These are phyloP conservation scores for Chlorella variabilis DNA, from an alignment of 163 green algal species.

Conservation along the genomic window DNA sequence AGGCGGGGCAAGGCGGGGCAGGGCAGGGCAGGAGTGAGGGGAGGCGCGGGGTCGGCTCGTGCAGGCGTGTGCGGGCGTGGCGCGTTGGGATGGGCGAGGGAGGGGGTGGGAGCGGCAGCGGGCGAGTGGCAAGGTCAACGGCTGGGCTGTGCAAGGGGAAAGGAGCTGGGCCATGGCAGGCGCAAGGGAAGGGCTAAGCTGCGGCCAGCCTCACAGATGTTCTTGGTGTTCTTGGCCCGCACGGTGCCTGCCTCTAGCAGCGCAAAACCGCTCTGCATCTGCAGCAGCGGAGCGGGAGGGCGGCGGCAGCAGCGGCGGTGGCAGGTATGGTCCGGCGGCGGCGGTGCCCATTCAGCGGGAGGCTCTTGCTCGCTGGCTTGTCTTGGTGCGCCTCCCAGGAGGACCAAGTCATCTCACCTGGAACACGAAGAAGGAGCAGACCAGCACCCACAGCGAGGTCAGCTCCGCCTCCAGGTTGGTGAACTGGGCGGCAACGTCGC, in stretches of 20 bases:
- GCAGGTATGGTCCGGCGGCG: too few relatives aligned
- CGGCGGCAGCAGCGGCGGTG: background rate
- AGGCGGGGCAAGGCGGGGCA: too few relatives aligned
- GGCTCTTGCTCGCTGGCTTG: background rate
- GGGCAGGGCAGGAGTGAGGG: too few relatives aligned
- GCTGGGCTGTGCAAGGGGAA: too few relatives aligned
- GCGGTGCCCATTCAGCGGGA: background rate
- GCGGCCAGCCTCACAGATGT: slow-evolving; percentile 43
- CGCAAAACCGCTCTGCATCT: slow-evolving; percentile 40
- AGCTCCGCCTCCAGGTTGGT: background rate
- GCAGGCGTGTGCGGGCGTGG: too few relatives aligned
- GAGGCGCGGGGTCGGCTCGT: background rate
- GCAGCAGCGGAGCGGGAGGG: background rate
- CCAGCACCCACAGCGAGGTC: slow-evolving; percentile 6
- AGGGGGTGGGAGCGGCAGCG: background rate
- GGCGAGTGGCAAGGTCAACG: background rate
- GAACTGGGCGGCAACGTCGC: background rate
- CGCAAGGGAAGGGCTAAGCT: background rate
- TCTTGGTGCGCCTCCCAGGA: too few relatives aligned
- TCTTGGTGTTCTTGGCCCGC: slow-evolving; percentile 55
- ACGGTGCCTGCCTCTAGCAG: slow-evolving; percentile 54
- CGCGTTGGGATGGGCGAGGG: too few relatives aligned
- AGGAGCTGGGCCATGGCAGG: too few relatives aligned
- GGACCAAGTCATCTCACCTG: slow-evolving; percentile 7
- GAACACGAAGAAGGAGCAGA: slow-evolving; percentile 40